Conservation (phyloP, 257 asterid species). For the Nemophila menziesii region DNA sequence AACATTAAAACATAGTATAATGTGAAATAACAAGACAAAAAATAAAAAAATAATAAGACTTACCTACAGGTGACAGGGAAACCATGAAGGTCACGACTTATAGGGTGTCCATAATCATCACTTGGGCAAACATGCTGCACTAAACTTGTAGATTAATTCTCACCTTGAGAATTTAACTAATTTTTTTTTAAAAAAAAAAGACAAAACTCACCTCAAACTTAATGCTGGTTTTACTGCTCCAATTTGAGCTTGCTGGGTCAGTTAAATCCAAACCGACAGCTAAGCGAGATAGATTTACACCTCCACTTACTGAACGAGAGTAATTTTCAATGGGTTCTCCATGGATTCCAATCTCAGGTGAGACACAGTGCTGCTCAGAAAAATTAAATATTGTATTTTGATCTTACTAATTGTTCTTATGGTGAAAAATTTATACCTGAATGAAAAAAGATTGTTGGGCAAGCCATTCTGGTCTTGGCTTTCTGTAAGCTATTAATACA, state of each 20-base stretch:
- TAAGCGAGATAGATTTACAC: slow-evolving; percentile 75
- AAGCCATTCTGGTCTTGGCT: slow-evolving; percentile 89
- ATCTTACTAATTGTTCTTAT: neutral
- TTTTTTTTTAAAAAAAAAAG: slow-evolving; percentile 5
- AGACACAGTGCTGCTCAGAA: slow-evolving; percentile 63
- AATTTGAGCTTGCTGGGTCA: slow-evolving; percentile 87
- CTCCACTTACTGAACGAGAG: slow-evolving; percentile 83
- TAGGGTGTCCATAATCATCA: slow-evolving; percentile 70
- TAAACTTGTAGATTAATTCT: slow-evolving; percentile 4
- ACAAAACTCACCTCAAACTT: slow-evolving; percentile 67
- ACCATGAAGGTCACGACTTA: slow-evolving; percentile 79
- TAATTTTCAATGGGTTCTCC: slow-evolving; percentile 77
- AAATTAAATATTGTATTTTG: slow-evolving; percentile 7
- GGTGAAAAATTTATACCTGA: slow-evolving; percentile 35
- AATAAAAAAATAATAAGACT: slow-evolving; percentile 11
- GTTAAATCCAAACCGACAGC: slow-evolving; percentile 84
- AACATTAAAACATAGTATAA: no score
- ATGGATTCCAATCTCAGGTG: slow-evolving; percentile 83
- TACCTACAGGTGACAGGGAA: slow-evolving; percentile 97
- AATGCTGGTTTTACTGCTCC: slow-evolving; percentile 93
- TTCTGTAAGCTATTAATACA: slow-evolving; percentile 62
- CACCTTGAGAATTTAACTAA: slow-evolving; percentile 5
- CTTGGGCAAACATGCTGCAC: slow-evolving; percentile 74
- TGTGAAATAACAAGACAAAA: slow-evolving; percentile 3
- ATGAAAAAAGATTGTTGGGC: slow-evolving; percentile 65